Percentiles rank a stretch among this genome's conserved stretches.
phyloP scores from a whole-genome alignment of 495 filamentous ascomycete species.

The Xylaria grammica region DNA sequence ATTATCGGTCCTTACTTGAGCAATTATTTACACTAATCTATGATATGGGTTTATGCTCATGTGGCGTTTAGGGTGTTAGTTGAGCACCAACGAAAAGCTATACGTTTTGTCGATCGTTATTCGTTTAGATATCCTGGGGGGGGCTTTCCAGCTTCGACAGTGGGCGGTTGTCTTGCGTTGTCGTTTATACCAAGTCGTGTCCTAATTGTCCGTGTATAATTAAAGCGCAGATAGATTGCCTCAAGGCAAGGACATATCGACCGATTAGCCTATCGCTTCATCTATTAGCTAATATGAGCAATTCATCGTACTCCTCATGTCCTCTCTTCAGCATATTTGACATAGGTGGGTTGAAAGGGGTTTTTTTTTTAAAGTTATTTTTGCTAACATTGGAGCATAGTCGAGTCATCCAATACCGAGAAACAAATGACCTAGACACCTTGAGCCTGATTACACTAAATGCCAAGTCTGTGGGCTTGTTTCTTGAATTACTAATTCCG shows the following conservation, averaged over 20 bases:
- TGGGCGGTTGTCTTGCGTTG: slow-evolving; percentile 8
- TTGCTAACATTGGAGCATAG: no score
- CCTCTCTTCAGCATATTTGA: background rate
- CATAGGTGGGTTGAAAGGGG: background rate
- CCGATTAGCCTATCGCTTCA: slow-evolving; percentile 16
- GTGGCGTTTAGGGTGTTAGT: slow-evolving; percentile 21
- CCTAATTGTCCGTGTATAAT: slow-evolving; percentile 30
- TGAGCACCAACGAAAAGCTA: slow-evolving; percentile 19
- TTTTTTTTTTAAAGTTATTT: no score
- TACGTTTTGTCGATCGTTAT: slow-evolving; percentile 19
- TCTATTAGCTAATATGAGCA: slow-evolving; percentile 20
- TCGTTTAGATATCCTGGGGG: slow-evolving; percentile 17
- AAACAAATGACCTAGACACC: no score
- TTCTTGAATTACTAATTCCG: no score
- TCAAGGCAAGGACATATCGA: slow-evolving; percentile 30
- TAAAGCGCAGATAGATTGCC: slow-evolving; percentile 37
- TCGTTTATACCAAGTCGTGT: slow-evolving; percentile 16
- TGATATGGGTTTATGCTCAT: slow-evolving; percentile 15
- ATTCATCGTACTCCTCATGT: background rate
- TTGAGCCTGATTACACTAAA: no score
- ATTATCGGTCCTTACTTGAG: background rate
- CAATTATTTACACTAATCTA: slow-evolving; percentile 6
- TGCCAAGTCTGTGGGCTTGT: no score
- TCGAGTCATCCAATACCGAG: no score
- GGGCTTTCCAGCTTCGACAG: background rate